Base-by-base conservation (phyloP, 345 rosid genomes). In the Geranium brycei region DNA sequence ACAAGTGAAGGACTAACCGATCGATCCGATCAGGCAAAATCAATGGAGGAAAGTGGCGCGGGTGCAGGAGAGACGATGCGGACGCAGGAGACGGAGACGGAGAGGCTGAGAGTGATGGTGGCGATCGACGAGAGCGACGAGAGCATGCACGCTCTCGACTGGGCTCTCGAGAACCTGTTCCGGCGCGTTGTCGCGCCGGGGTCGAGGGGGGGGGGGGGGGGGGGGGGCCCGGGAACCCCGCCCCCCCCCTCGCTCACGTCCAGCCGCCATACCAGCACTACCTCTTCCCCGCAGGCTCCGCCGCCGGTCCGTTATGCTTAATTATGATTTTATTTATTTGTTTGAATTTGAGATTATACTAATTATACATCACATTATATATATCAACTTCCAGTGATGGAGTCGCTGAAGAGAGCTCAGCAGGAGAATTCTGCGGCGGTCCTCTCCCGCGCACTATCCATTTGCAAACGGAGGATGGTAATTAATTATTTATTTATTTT, bases 71-170 rank as follows among this genome's bases (percentile, higher is more conserved):
- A 35, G 61, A 68, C 62, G 19, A 68, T 35, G 63, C 69, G 51
- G 35, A 53, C 61, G 81, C 60, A 35, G 64, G 59, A 64, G 64
- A 65, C 57, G 38, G 59, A 58, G 28, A 31, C n/a, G 51, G 3
- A 30, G 57, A 58, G 38, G 57, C 61, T 76, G 75, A 81, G 69
- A 31, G 79, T 84, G 55, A 71, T 82, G 84, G 82, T 81, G 71
- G 88, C 84, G 0, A 23, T 84, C 11, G 93, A 89, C 40, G 89
- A 83, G 38, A 86, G 91, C 72, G 84, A 77, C 17, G 81, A 73
- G 57, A 85, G 93, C 59, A 83, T 84, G 66, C 76, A 81, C 56
- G 91, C 87, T 12, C 80, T 89, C 32, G 72, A 77, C 51, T 86
- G 89, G 96, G 73, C 70, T 0, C 82, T 84, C 14, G 81, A 83